phyloP scores from a whole-genome alignment of 345 rosid genomes.

The Odontarrhena argentea region DNA sequence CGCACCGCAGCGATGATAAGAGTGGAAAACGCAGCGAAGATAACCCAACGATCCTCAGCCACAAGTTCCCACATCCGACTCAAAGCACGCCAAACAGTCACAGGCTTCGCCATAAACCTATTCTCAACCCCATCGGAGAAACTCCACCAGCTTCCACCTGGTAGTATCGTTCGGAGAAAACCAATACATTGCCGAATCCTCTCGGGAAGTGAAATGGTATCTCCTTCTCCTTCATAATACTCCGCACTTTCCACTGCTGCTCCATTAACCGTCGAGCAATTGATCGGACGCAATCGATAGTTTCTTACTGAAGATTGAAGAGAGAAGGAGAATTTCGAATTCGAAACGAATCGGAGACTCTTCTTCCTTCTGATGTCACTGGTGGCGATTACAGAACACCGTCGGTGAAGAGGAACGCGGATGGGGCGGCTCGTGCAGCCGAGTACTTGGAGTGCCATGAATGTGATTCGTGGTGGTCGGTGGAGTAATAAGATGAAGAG shows the following conservation, averaged over 20 bases:
- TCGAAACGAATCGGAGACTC: slow-evolving; percentile 36
- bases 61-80: slow-evolving; percentile 88
- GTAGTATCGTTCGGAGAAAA: slow-evolving; percentile 60
- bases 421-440: slow-evolving; percentile 46
- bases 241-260: slow-evolving; percentile 47
- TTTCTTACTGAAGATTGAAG: slow-evolving; percentile 21
- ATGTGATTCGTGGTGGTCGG: slow-evolving; percentile 7
- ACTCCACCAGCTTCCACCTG: slow-evolving; percentile 97
- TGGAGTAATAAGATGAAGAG: slow-evolving; percentile 17
- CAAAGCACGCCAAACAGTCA: slow-evolving; percentile 82
- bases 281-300: slow-evolving; percentile 34
- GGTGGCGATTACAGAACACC: not conserved
- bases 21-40: slow-evolving; percentile 78
- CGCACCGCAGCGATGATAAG: slow-evolving; percentile 82
- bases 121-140: slow-evolving; percentile 70
- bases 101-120: slow-evolving; percentile 69
- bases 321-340: slow-evolving; percentile 20
- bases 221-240: slow-evolving; percentile 44
- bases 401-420: slow-evolving; percentile 42
- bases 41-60: slow-evolving; percentile 82
- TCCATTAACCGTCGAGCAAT: slow-evolving; percentile 66
- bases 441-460: slow-evolving; percentile 57
- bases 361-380: slow-evolving; percentile 23
- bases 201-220: slow-evolving; percentile 44
- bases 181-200: slow-evolving; percentile 54